A percentile compares a stretch with the other conserved stretches of the same genome.
Evolutionary conservation across 805 yeast genomes (phyloP).

Genomic region (Barnettozyma salicaria): DNA sequence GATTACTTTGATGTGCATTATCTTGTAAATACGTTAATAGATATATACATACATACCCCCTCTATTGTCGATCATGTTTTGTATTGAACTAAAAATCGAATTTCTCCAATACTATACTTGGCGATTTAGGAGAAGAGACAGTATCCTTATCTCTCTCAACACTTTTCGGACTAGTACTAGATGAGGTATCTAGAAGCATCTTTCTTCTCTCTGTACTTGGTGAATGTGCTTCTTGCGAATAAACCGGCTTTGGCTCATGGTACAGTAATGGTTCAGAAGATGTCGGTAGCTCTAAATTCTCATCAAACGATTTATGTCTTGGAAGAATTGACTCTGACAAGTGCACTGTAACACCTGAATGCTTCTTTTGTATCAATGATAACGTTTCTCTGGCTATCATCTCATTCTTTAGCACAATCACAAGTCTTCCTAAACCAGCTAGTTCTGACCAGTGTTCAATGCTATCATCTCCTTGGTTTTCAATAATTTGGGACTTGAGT

Average conservation of each 20-base stretch:
- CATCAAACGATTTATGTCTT: slow-evolving; percentile 26
- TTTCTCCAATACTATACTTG: slow-evolving; percentile 6
- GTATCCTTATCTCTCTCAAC: not conserved
- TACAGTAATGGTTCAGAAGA: slow-evolving; percentile 18
- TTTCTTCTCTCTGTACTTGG: not conserved
- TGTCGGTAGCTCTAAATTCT: slow-evolving; percentile 18
- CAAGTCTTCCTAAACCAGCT: slow-evolving; percentile 38
- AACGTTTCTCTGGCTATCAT: slow-evolving; percentile 22
- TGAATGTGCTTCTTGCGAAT: slow-evolving; percentile 7
- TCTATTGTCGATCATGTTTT: not conserved
- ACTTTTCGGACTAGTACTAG: slow-evolving; percentile 1
- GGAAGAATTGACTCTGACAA: slow-evolving; percentile 31
- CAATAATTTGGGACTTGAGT: slow-evolving; percentile 16
- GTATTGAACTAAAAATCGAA: not conserved
- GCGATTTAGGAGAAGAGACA: slow-evolving; percentile 3
- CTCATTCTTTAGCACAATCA: slow-evolving; percentile 30
- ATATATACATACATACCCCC: too few relatives aligned
- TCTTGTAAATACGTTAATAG: too few relatives aligned
- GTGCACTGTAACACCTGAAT: slow-evolving; percentile 26
- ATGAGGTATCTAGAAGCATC: slow-evolving; percentile 1
- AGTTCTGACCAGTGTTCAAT: slow-evolving; percentile 34
- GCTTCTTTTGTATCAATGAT: slow-evolving; percentile 15
- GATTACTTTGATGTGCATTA: too few relatives aligned
- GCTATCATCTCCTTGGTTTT: slow-evolving; percentile 6
- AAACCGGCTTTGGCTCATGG: slow-evolving; percentile 21